Evolutionary conservation across 352 stramenopile species (phyloP), one percentile per base, ranked within the genome.

Genomic region (Peronosclerospora sorghi): DNA sequence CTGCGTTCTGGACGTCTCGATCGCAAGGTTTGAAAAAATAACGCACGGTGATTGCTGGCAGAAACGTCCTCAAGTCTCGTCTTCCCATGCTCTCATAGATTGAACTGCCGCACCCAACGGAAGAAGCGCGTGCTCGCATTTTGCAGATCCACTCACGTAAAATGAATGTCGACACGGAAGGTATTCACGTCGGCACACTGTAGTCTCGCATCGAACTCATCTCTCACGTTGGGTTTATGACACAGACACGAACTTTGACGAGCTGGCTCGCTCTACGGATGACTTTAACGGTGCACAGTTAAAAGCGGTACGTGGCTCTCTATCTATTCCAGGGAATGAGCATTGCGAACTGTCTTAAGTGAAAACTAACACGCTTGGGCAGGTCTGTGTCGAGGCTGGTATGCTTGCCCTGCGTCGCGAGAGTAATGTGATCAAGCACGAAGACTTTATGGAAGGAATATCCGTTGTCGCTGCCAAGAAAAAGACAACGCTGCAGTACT

Each of bases 371-470:
- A 9, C 8, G 10, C 28, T 62, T 41, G 27, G 52, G 12, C 36
- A 75, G 65, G 65, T 99, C n/a, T 98, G 94, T 53, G 95, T 99
- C 17, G 96, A 99, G 65, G 95, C 95, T 26, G 96, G 96, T 47
- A 99, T 99, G 95, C 64, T 99, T 32, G 95, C 96, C 18, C 69
- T 99, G 43, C 76, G 96, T 59, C 74, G 90, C 35, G 94, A 98
- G 44, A 94, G 81, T 40, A 88, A 77, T 27, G 78, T 97, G 55
- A 98, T 98, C 51, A 91, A 97, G 56, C 95, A 98, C 69, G 93
- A 98, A 63, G 95, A 99, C 71, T 99, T 98, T 62, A 97, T 98
- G 83, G 96, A 98, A 60, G 96, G 87, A n/a, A 98, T 98, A 61
- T 95, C 77, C 27, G 91, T 98, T 32, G 96, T 99, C 18, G 68